Evolutionary conservation across 495 filamentous ascomycete species (phyloP).

Genomic region (Penicillium manginii): DNA sequence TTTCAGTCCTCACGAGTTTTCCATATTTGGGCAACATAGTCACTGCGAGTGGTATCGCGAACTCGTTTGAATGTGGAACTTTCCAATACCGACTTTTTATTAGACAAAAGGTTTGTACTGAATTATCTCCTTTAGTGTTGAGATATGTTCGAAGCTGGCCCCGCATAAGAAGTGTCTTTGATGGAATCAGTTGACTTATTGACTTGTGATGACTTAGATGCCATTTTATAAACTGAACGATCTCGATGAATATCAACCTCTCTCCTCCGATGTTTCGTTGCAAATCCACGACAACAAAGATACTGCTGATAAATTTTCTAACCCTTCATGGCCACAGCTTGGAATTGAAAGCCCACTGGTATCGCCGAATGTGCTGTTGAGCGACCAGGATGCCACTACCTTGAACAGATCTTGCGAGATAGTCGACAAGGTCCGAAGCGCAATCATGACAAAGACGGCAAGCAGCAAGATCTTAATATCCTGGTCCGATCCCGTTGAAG

Average conservation of each 20-base stretch:
- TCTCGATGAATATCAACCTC: background rate
- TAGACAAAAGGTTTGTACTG: background rate
- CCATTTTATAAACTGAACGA: background rate
- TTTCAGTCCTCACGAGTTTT: background rate
- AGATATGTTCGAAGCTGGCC: background rate
- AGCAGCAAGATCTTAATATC: background rate
- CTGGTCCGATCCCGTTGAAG: background rate
- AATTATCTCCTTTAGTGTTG: background rate
- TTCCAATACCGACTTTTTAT: background rate
- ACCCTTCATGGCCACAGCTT: background rate
- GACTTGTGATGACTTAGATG: background rate
- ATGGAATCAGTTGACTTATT: background rate
- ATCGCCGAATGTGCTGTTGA: background rate
- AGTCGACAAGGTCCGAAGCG: background rate
- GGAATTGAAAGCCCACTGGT: background rate
- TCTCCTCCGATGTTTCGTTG: background rate
- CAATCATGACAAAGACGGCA: background rate
- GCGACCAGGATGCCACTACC: background rate
- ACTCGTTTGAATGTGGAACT: background rate
- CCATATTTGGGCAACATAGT: background rate
- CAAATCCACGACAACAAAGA: background rate
- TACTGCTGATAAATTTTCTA: too few species aligned
- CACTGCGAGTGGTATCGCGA: background rate
- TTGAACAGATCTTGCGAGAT: background rate
- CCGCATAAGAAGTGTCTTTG: background rate